Base-by-base conservation (phyloP, 2,329 filamentous ascomycete species). In the Fusarium secorum region DNA sequence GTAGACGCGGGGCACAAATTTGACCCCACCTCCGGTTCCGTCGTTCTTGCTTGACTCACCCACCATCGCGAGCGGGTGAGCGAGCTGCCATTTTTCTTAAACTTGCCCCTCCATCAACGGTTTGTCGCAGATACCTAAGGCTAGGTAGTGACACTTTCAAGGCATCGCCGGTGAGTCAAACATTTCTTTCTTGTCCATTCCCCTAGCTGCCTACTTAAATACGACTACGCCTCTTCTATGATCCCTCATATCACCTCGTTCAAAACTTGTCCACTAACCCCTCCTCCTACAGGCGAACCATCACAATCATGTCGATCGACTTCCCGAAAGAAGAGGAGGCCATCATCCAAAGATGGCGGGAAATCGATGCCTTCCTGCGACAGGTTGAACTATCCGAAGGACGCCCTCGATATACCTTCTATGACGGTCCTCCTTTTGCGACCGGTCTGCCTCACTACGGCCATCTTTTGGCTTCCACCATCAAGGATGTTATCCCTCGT, bases 401-500 rank as follows among this genome's bases (percentile, higher is more conserved):
- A 72, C 89, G 91, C 69, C 89, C 92, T 71, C 92, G 90, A 58
- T 99, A 97, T 80, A 97, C 94, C 61, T 99, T 99, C 84, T 98
- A 98, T 84, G 93, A 95, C 86, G 93, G 93, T 15, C 92, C 91
- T 62, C 91, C 92, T 9, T 94, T 94, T 78, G 91, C 90, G 79
- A 97, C 91, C 73, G 91, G 88, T 63, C 80, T 89, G 22, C 88
- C 88, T 67, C 89, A 91, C 74, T 91, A 87, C 66, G 87, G 87
- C 68, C 94, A 97, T 82, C 84, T 97, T 57, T 86, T 97, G 73
- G 93, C 95, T 39, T 97, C 94, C 24, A 98, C 95, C 53, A 97
- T 98, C 84, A 98, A 98, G 82, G 95, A 98, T 81, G 96, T 97
- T 66, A 97, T 98, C 73, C 94, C 95, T 13, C 87, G 95, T 75